Evolutionary conservation across 345 rosid genomes (phyloP), one percentile per base, ranked within the genome.

Genomic region (Arabidopsis suecica): DNA sequence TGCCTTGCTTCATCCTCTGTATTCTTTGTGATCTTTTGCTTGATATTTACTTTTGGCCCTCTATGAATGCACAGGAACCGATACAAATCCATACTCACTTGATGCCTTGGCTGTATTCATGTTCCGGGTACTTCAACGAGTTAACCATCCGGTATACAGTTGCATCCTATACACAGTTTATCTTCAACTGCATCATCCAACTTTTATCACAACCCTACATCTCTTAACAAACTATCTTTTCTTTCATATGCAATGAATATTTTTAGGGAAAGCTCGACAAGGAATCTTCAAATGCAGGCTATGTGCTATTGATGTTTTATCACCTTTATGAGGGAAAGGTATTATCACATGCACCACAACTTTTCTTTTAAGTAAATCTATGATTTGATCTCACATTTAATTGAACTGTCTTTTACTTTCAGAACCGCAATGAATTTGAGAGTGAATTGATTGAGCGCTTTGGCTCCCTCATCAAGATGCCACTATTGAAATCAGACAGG

Each of bases 311-410:
- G 57, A 89, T 95, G 97, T 95, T 95, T 79, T 89, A 92, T 82
- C 92, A 92, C 80, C 96, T 95, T 68, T 92, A 92, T 68, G 97
- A 95, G 79, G 97, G 97, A 72, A 95, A 95, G 95, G 99, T 87
- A 88, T 41, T 74, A 42, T 40, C 55, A 58, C 68, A 77, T 16
- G 13, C 34, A 71, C 56, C 61, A 14, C 42, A 55, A 23, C 42
- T 33, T 23, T 76, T 12, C 33, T 67, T 67, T 20, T 36, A 4
- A 63, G 59, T 70, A 22, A 63, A 49, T 63, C 50, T 61, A 10
- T 13, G 50, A 20, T 54, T 36, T 7, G 54, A 58, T 37, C 59
- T 50, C 72, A 54, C 13, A 30, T 34, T 55, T 58, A 68, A 33
- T 36, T 63, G 51, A 68, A 16, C 56, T 28, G 23, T 50, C 33